Base-by-base conservation (phyloP, 2,329 filamentous ascomycete species). In the Dothideomycetidae sp. region DNA sequence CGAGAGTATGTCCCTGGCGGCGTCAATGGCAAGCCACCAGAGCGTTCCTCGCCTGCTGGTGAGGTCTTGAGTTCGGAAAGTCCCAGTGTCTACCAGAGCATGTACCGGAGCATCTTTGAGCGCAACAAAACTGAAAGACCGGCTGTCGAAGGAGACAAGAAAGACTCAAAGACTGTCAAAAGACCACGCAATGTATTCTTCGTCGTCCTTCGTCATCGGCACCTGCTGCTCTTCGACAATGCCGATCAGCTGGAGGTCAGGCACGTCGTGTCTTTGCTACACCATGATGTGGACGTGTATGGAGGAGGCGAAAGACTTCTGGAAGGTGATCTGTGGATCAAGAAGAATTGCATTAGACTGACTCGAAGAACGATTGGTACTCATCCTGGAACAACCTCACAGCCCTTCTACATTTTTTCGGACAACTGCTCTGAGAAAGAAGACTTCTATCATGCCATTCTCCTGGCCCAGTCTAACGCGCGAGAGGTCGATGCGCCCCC, bases 181-280 rank as follows among this genome's bases (percentile, higher is more conserved):
- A 71, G 66, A 48, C 80, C 81, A 2, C 77, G 82, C 37, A 94
- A 94, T 56, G 80, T 93, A 40, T 94, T 94, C 58, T 94, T 85
- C 52, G 81, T 94, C 35, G 83, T 93, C 33, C 58, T 94, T 42
- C 78, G 85, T 53, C 86, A 94, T 58, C 86, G 88, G 26, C 86
- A 96, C 55, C 64, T 98, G 35, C 94, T 98, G 83, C 74, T 98
- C 7, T 98, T 94, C 58, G 90, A 98, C 55, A 86, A 96, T 53
- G 77, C 84, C 37, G 84, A 93, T 48, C 86, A 96, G 58, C 70
- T 94, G 48, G 90, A 98, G 59, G 90, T 98, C 11, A 80, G 88
- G 45, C 85, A 96, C 61, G 90, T 98, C 38, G 83, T 98, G 40
- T 93, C 86, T 0, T 70, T 98, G 7, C 80, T 83, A 21, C 81